Evolutionary conservation across 306 rosid genomes (phyloP).

Genomic region (Ziziphus jujuba): DNA sequence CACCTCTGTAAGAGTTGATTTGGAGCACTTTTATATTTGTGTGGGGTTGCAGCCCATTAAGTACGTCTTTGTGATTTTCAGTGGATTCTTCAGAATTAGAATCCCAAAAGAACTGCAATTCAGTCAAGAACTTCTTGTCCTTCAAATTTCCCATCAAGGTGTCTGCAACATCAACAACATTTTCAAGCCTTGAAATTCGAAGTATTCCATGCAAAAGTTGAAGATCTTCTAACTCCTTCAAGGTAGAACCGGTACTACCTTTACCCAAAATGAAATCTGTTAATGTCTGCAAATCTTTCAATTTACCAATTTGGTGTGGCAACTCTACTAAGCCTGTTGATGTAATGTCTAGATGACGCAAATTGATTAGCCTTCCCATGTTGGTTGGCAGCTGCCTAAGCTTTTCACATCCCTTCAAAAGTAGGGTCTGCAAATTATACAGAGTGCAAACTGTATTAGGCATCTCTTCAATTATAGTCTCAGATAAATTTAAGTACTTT

Average conservation of each 20-base stretch:
- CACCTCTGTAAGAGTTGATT: neutral
- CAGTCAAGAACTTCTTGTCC: slow-evolving; percentile 7
- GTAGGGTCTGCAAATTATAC: slow-evolving; percentile 18
- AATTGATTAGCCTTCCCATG: slow-evolving; percentile 10
- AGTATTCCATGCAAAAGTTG: neutral
- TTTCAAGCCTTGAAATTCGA: slow-evolving; percentile 1
- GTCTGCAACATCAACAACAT: slow-evolving; percentile 6
- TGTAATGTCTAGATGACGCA: slow-evolving; percentile 3
- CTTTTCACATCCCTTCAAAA: neutral
- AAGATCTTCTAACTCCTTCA: neutral
- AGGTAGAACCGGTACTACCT: neutral
- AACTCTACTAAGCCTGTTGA: neutral
- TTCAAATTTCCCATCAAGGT: slow-evolving; percentile 13
- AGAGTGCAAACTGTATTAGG: slow-evolving; percentile 3
- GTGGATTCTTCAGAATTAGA: too few species aligned
- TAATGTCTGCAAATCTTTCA: neutral
- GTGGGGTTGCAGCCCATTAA: slow-evolving; percentile 7
- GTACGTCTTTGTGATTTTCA: neutral
- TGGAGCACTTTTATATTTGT: neutral
- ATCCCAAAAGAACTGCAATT: slow-evolving; percentile 11
- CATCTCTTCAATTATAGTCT: slow-evolving; percentile 7
- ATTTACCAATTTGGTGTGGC: slow-evolving; percentile 8
- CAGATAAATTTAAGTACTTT: slow-evolving; percentile 8
- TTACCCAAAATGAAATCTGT: neutral
- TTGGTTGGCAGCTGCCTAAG: slow-evolving; percentile 14